A percentile compares a stretch with the other conserved stretches of the same genome.
Evolutionary conservation across 2,329 filamentous ascomycete species (phyloP).

Genomic region (Lanzia echinophila): DNA sequence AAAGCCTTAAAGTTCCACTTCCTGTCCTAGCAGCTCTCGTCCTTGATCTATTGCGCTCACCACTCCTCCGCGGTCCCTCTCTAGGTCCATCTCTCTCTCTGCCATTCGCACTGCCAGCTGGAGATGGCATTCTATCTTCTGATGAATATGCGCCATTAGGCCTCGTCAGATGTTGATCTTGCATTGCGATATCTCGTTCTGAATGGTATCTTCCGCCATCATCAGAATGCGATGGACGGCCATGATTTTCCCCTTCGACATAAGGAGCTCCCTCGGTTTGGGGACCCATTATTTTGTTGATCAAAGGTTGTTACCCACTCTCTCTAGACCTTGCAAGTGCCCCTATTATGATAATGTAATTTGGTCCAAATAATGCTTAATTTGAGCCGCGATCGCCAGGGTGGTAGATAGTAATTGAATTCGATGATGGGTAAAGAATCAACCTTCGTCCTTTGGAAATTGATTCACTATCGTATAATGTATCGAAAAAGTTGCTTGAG

Average conservation of each 20-base stretch:
- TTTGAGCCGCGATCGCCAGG: conserved; percentile 16
- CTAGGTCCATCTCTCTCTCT: conserved; percentile 23
- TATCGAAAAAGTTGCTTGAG: conserved; percentile 9
- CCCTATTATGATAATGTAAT: conserved; percentile 13
- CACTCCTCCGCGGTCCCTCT: conserved; percentile 33
- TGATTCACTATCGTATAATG: conserved; percentile 9
- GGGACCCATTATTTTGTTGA: conserved; percentile 28
- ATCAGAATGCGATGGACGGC: conserved; percentile 14
- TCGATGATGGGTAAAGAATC: not conserved
- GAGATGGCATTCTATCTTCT: conserved; percentile 25
- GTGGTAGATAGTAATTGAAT: conserved; percentile 12
- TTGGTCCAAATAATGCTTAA: not conserved
- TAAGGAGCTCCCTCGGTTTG: conserved; percentile 32
- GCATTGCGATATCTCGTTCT: conserved; percentile 18
- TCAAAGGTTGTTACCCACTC: conserved; percentile 10
- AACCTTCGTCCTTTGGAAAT: not conserved
- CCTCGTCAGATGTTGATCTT: conserved; percentile 19
- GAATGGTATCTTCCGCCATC: conserved; percentile 20
- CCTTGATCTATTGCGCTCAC: conserved; percentile 52
- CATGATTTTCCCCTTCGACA: conserved; percentile 24
- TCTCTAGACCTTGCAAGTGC: conserved; percentile 7
- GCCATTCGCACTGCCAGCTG: conserved; percentile 24
- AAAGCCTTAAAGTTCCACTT: conserved; percentile 57
- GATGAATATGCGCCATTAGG: conserved; percentile 24
- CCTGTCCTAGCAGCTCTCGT: conserved; percentile 47